Conservation (phyloP, 495 filamentous ascomycete species). For the Aspergillus avenaceus region DNA sequence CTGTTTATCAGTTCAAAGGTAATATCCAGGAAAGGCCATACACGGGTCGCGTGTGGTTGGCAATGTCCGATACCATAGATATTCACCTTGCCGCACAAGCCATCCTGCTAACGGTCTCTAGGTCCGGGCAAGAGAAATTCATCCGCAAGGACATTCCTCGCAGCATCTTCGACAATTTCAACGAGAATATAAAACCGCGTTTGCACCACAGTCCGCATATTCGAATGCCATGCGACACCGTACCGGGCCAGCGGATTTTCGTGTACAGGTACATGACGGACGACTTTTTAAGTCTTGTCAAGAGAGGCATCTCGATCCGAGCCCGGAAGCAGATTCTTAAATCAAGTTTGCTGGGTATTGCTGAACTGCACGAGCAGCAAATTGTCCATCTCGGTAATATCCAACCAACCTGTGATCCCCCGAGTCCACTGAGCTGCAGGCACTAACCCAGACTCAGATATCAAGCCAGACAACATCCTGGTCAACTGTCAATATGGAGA, state of each 20-base stretch:
- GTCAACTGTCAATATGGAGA: constrained; percentile 13
- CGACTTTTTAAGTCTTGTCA: constrained; percentile 37
- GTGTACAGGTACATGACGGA: constrained; percentile 41
- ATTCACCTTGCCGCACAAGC: background rate
- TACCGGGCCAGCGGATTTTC: constrained; percentile 38
- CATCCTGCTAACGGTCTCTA: constrained; percentile 6
- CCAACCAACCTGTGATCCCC: background rate
- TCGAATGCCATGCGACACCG: constrained; percentile 30
- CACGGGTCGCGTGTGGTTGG: constrained; percentile 23
- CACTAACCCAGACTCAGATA: constrained; percentile 19
- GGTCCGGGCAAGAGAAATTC: constrained; percentile 21
- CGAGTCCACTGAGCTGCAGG: background rate
- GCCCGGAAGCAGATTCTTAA: constrained; percentile 39
- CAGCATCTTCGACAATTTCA: constrained; percentile 18
- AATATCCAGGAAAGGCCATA: constrained; percentile 25
- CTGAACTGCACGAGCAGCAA: constrained; percentile 40
- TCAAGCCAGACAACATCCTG: constrained; percentile 29
- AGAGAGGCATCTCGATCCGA: constrained; percentile 27
- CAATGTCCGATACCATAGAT: constrained; percentile 16
- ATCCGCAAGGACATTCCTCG: constrained; percentile 29
- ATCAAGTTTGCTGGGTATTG: constrained; percentile 37
- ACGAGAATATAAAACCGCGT: constrained; percentile 24
- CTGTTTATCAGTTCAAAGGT: too few relatives aligned
- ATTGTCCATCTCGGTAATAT: constrained; percentile 39
- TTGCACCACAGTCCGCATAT: constrained; percentile 31